phyloP scores from a whole-genome alignment of 495 filamentous ascomycete genomes.

The Tetracladium marchalianum region DNA sequence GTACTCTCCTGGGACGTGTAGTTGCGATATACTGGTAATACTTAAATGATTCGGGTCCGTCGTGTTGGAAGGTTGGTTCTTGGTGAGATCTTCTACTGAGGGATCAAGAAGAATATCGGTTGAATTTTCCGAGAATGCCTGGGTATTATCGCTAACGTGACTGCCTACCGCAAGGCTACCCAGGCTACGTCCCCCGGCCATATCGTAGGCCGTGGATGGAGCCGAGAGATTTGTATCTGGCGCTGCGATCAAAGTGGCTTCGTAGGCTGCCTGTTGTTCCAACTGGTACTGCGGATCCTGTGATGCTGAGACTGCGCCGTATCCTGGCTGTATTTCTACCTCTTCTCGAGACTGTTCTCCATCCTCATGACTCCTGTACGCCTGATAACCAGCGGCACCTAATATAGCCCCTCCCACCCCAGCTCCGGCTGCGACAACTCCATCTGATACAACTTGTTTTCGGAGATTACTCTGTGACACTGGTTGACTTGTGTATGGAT shows the following conservation, averaged over 20 bases:
- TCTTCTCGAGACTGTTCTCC: background rate
- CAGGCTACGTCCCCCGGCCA: constrained; percentile 11
- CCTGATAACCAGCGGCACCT: constrained; percentile 7
- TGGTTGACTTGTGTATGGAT: constrained; percentile 32
- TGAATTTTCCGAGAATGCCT: background rate
- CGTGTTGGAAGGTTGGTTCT: constrained; percentile 1
- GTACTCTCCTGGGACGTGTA: constrained; percentile 49
- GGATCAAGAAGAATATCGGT: background rate
- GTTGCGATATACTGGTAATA: constrained; percentile 20
- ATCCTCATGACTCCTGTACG: constrained; percentile 9
- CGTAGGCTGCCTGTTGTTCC: constrained; percentile 4
- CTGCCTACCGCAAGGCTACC: constrained; percentile 1
- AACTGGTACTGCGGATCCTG: background rate
- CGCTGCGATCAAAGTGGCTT: constrained; percentile 8
- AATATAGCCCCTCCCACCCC: constrained; percentile 7
- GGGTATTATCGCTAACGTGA: background rate
- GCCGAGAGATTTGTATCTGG: constrained; percentile 1
- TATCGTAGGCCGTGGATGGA: constrained; percentile 1
- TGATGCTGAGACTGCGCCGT: constrained; percentile 9
- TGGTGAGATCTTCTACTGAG: background rate
- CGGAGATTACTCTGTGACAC: constrained; percentile 3
- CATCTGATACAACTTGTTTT: background rate
- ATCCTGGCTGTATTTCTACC: constrained; percentile 1
- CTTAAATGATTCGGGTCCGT: constrained; percentile 14
- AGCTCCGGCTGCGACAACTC: constrained; percentile 1